A percentile compares a stretch with the other conserved stretches of the same genome.
Conservation (phyloP, 495 filamentous ascomycete genomes). For the Platismatia glauca region DNA sequence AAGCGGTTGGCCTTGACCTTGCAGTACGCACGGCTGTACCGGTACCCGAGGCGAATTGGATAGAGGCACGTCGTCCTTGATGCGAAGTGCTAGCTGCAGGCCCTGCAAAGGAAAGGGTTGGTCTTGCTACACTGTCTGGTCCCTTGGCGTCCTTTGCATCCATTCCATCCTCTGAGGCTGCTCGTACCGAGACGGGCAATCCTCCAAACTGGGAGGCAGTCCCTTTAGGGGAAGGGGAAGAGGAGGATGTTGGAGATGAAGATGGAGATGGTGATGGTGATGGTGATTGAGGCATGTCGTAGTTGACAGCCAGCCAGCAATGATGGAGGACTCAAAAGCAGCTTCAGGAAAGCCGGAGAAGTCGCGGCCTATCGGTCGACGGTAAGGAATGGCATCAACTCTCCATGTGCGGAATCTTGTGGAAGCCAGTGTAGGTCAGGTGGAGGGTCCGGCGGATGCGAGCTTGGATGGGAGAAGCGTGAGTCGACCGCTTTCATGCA, state of each 20-base stretch:
- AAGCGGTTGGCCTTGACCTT: constrained; percentile 7
- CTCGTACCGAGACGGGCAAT: constrained; percentile 4
- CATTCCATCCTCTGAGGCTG: constrained; percentile 4
- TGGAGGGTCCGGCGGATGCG: neutral
- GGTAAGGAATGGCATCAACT: neutral
- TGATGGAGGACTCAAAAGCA: neutral
- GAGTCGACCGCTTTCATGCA: no score
- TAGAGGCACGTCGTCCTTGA: constrained; percentile 19
- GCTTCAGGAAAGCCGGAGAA: neutral
- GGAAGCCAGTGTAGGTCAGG: neutral
- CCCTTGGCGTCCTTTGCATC: neutral
- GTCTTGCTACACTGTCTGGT: constrained; percentile 17
- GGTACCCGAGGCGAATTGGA: constrained; percentile 20
- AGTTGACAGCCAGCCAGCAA: neutral
- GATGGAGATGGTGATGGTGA: constrained; percentile 15
- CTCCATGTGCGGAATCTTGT: neutral
- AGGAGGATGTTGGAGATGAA: no score
- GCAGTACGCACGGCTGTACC: neutral
- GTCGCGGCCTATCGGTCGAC: neutral
- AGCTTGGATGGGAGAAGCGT: neutral
- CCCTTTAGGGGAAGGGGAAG: constrained; percentile 5
- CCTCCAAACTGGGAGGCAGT: neutral
- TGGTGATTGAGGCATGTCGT: constrained; percentile 11
- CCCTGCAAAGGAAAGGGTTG: constrained; percentile 16
- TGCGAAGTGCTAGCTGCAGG: neutral